Conservation (phyloP, 805 yeast species). For the Hanseniaspora guilliermondii region DNA sequence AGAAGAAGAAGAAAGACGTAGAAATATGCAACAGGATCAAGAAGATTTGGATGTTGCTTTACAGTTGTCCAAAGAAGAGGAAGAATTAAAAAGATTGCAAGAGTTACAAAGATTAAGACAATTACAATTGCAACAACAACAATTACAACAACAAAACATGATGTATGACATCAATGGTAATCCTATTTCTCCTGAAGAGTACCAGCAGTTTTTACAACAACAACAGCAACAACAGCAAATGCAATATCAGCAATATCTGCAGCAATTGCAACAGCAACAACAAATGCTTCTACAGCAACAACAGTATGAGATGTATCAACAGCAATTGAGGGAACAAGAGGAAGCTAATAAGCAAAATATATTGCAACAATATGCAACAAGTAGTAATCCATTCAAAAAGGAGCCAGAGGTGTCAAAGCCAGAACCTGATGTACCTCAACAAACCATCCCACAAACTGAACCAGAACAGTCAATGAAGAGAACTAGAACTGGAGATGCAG, state of each 20-base stretch:
- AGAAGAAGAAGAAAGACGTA: slow-evolving; percentile 57
- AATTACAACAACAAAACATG: slow-evolving; percentile 20
- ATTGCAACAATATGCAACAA: slow-evolving; percentile 6
- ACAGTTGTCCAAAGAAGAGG: slow-evolving; percentile 25
- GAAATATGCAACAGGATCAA: slow-evolving; percentile 19
- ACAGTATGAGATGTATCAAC: slow-evolving; percentile 27
- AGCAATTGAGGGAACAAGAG: slow-evolving; percentile 33
- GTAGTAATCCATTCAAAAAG: slow-evolving; percentile 13
- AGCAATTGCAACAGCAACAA: slow-evolving; percentile 33
- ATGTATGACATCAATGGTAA: slow-evolving; percentile 29
- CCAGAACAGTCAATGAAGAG: slow-evolving; percentile 32
- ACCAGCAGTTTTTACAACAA: slow-evolving; percentile 21
- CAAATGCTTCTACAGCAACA: slow-evolving; percentile 23
- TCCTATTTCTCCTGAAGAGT: slow-evolving; percentile 27
- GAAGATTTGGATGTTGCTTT: slow-evolving; percentile 25
- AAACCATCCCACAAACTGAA: slow-evolving; percentile 17
- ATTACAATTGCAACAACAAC: slow-evolving; percentile 19
- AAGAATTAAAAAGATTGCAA: slow-evolving; percentile 24
- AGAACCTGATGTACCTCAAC: slow-evolving; percentile 23
- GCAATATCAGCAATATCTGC: slow-evolving; percentile 27
- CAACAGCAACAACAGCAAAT: slow-evolving; percentile 24
- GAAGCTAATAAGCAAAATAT: slow-evolving; percentile 15
- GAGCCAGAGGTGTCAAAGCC: slow-evolving; percentile 22
- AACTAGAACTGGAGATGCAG: slow-evolving; percentile 42
- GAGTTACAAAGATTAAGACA: slow-evolving; percentile 23